phyloP scores from a whole-genome alignment of 2,329 filamentous ascomycete species.

The Thielaviopsis ethacetica region DNA sequence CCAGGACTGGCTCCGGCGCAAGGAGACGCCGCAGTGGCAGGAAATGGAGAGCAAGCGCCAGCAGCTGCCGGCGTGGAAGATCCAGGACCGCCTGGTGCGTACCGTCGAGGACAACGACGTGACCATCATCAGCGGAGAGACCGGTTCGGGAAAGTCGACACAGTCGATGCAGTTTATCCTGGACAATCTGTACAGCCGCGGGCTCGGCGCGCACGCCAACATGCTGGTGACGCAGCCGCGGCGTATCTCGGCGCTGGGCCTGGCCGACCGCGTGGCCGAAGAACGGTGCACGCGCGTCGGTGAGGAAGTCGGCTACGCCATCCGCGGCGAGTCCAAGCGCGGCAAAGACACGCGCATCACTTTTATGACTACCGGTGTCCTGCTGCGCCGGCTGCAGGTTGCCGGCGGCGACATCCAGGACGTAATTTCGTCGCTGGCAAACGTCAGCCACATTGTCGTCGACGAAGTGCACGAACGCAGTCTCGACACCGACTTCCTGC shows the following conservation, averaged over 20 bases:
- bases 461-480: slow-evolving; percentile 95
- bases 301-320: slow-evolving; percentile 79
- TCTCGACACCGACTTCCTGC: slow-evolving; percentile 83
- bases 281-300: slow-evolving; percentile 72
- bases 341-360: slow-evolving; percentile 69
- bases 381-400: slow-evolving; percentile 68
- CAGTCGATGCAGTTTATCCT: slow-evolving; percentile 93
- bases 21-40: slow-evolving; percentile 51
- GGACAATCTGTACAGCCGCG: slow-evolving; percentile 68
- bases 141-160: slow-evolving; percentile 24
- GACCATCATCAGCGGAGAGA: slow-evolving; percentile 41
- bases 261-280: slow-evolving; percentile 87
- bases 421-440: slow-evolving; percentile 63
- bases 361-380: slow-evolving; percentile 88
- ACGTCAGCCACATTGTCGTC: slow-evolving; percentile 88
- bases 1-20: slow-evolving; percentile 47
- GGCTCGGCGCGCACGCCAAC: slow-evolving; percentile 62
- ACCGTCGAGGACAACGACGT: slow-evolving; percentile 68
- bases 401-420: slow-evolving; percentile 44
- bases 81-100: slow-evolving; percentile 58
- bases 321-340: slow-evolving; percentile 74
- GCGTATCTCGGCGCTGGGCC: slow-evolving; percentile 80
- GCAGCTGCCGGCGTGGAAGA: slow-evolving; percentile 72
- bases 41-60: slow-evolving; percentile 52
- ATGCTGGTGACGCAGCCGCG: slow-evolving; percentile 94